Evolutionary conservation across 768 basidiomycete genomes (phyloP), one percentile per base, ranked within the genome.

Genomic region (Erythrobasidium yunnanense): DNA sequence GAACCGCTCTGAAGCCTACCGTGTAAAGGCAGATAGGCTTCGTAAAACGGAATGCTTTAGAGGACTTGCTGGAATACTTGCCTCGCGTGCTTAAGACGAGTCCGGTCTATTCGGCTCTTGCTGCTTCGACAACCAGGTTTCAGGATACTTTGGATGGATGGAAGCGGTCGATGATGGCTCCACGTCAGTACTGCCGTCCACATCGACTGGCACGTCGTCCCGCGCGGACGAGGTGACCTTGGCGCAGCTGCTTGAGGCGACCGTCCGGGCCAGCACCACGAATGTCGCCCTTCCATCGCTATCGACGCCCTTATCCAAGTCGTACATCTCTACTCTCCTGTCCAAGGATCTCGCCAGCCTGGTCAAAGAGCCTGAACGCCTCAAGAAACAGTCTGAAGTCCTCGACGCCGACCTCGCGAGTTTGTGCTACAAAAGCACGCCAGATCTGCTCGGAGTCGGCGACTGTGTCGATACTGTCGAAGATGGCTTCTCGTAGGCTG

Each of bases 371-470:
- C 67, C 67, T 27, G 27, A 32, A 20, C 50, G 54, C 18, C 34
- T 68, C 23, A 49, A n/a, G 8, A 45, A 33, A 23, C 57, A 65
- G 51, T 25, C 33, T 32, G 47, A 63, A 20, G 7, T 22, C 8
- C 71, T 73, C 33, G 70, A 72, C 57, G 58, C 57, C 13, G 73
- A 73, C 60, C 69, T 73, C 18, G 60, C 71, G 11, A 65, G 53
- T 13, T 69, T 73, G 65, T 70, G 71, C 52, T 73, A 8, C 56
- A 63, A n/a, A 20, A 22, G 18, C 52, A 65, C 49, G 46, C 29
- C 32, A 13, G 60, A 63, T 22, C 46, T 63, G n/a, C 29, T 63
- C n/a, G 47, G 60, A 5, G 60, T 63, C 11, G 60, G 60, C 5
- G 60, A 63, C 20, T 63, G 47, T 49, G 60, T 63, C 47, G 60